These are phyloP conservation scores for Tolypocladium tropicale DNA, from an alignment of 2,329 filamentous ascomycete species.

Conservation along the genomic window DNA sequence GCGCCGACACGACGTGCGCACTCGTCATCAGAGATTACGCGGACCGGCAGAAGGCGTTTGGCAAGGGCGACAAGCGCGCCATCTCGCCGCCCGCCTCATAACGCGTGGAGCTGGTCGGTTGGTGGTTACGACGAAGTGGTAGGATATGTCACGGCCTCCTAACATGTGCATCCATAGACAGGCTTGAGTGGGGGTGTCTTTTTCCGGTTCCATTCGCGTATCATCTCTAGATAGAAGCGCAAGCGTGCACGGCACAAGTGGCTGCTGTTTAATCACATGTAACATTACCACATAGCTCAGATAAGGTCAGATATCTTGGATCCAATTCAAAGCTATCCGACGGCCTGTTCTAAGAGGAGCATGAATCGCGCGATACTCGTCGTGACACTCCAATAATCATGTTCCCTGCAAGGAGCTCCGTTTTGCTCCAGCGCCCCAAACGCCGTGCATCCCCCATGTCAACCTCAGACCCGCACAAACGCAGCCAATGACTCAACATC, in stretches of 20 bases:
- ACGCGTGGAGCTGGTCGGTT: not conserved
- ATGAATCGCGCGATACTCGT: not conserved
- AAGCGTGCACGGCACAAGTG: constrained; percentile 46
- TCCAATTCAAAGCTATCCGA: not conserved
- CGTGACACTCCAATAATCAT: not conserved
- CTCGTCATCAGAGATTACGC: constrained; percentile 74
- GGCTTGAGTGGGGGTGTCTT: not conserved
- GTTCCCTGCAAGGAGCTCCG: not conserved
- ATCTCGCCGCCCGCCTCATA: constrained; percentile 8
- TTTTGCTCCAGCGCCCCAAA: not conserved
- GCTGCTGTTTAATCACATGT: not conserved
- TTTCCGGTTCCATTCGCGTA: not conserved
- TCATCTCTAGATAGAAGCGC: constrained; percentile 2
- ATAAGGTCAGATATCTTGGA: not conserved
- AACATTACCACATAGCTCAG: not conserved
- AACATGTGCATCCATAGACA: not conserved
- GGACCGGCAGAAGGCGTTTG: constrained; percentile 49
- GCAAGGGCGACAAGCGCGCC: constrained; percentile 23
- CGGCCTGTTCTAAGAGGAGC: not conserved
- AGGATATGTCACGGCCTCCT: not conserved
- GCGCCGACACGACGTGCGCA: constrained; percentile 75
- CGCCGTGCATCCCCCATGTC: not conserved
- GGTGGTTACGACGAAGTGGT: not conserved
- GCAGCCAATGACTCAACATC: not conserved
- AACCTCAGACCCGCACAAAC: not conserved